A percentile compares a stretch with the other conserved stretches of the same genome.
These are phyloP conservation scores for Fusarium sp. DNA, from an alignment of 2,329 filamentous ascomycete genomes.

Conservation along the genomic window DNA sequence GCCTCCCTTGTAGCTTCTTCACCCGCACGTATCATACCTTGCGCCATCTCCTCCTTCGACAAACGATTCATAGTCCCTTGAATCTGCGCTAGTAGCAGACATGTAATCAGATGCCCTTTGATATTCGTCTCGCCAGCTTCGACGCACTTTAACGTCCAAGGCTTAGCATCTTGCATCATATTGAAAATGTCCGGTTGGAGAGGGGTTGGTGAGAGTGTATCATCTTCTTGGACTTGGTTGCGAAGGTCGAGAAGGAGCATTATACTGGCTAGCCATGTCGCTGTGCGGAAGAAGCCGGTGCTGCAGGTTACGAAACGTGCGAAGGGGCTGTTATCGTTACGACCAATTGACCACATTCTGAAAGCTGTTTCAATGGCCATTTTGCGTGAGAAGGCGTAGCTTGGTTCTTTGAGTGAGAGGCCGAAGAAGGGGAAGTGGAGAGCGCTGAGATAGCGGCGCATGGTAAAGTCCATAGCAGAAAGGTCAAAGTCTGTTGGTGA, in stretches of 20 bases:
- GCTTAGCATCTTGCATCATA: slow-evolving; percentile 55
- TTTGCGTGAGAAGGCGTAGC: slow-evolving; percentile 64
- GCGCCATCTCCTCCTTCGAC: slow-evolving; percentile 49
- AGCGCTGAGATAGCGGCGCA: slow-evolving; percentile 65
- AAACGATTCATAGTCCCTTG: slow-evolving; percentile 55
- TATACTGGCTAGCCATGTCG: slow-evolving; percentile 51
- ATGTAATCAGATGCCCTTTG: slow-evolving; percentile 61
- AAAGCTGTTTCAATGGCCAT: slow-evolving; percentile 60
- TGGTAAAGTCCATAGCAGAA: slow-evolving; percentile 61
- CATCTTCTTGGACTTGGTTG: slow-evolving; percentile 56
- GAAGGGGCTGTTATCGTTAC: slow-evolving; percentile 49
- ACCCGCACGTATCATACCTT: slow-evolving; percentile 52
- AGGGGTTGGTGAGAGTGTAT: slow-evolving; percentile 50
- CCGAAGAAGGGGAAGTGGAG: slow-evolving; percentile 67
- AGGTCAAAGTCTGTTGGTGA: slow-evolving; percentile 55
- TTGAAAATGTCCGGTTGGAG: slow-evolving; percentile 57
- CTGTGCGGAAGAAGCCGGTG: slow-evolving; percentile 56
- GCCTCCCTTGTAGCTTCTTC: slow-evolving; percentile 52
- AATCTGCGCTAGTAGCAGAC: slow-evolving; percentile 52
- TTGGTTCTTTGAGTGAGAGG: slow-evolving; percentile 54
- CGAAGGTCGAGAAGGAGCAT: slow-evolving; percentile 56
- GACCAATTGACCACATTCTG: slow-evolving; percentile 58
- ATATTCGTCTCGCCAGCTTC: slow-evolving; percentile 65
- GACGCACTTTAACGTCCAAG: slow-evolving; percentile 56
- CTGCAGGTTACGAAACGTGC: slow-evolving; percentile 54